These are phyloP conservation scores for Nicotiana attenuata DNA, from an alignment of 257 asterid genomes.

Conservation along the genomic window DNA sequence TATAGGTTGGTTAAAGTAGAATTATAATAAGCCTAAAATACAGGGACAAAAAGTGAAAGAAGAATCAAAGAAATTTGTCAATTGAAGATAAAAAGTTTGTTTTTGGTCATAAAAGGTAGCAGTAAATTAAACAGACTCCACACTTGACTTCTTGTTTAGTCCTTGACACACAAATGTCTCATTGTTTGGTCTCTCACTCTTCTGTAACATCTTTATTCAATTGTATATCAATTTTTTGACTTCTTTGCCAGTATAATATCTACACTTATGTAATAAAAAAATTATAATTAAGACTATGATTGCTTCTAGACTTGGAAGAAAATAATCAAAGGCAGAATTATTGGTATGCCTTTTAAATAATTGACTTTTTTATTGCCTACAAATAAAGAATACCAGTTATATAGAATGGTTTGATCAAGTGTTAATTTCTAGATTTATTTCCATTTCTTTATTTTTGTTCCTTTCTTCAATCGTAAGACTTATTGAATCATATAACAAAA, in stretches of 20 bases:
- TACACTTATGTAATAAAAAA: background rate
- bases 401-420: no score
- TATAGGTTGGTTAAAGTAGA: background rate
- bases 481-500: no score
- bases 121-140: no score
- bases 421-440: no score
- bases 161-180: background rate
- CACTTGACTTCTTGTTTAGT: no score
- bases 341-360: background rate
- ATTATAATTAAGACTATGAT: background rate
- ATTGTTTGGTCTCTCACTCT: background rate
- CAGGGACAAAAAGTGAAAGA: background rate
- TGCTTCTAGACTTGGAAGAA: conserved; percentile 3
- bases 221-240: background rate
- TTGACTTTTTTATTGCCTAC: background rate
- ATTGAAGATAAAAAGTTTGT: no score
- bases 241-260: background rate
- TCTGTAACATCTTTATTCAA: background rate
- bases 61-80: background rate
- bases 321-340: background rate
- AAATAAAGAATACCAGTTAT: no score
- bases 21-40: background rate
- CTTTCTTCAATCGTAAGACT: no score
- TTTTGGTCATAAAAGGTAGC: background rate
- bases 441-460: no score